A percentile compares a stretch with the other conserved stretches of the same genome.
phyloP scores from a whole-genome alignment of 2,329 filamentous ascomycete genomes.

The Thermothelomyces thermophilus region DNA sequence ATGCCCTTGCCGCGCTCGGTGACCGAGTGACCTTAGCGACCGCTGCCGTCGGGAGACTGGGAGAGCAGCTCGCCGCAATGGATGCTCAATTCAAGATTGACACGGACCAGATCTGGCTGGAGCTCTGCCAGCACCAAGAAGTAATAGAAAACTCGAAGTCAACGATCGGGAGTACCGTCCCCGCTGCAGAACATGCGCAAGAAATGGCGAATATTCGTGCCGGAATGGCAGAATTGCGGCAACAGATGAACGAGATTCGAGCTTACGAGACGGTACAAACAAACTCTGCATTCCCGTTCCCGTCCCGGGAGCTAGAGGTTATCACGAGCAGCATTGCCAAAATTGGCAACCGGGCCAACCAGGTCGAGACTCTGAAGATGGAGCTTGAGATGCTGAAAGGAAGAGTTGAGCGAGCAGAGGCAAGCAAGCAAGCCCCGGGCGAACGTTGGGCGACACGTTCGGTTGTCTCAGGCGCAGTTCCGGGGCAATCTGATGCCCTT shows the following conservation, averaged over 20 bases:
- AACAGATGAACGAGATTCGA: conserved; percentile 24
- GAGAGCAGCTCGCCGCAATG: conserved; percentile 19
- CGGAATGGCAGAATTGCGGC: conserved; percentile 27
- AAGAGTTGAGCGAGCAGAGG: conserved; percentile 32
- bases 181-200: conserved; percentile 25
- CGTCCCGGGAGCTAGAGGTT: conserved; percentile 34
- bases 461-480: too few relatives aligned
- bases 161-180: conserved; percentile 17
- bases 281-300: conserved; percentile 23
- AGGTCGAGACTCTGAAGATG: conserved; percentile 37
- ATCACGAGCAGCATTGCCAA: conserved; percentile 35
- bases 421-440: conserved; percentile 8
- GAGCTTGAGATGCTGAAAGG: conserved; percentile 36
- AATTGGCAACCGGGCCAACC: conserved; percentile 33
- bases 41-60: conserved; percentile 20
- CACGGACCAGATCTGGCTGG: conserved; percentile 20
- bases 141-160: conserved; percentile 24
- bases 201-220: conserved; percentile 30
- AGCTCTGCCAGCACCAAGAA: conserved; percentile 23
- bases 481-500: too few relatives aligned
- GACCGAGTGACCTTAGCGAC: conserved; percentile 24
- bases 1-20: conserved; percentile 21
- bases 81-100: conserved; percentile 22
- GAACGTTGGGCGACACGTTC: too few relatives aligned
- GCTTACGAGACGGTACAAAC: conserved; percentile 14